Evolutionary conservation across 345 rosid species (phyloP), one percentile per base, ranked within the genome.

Genomic region (Citrus glauca): DNA sequence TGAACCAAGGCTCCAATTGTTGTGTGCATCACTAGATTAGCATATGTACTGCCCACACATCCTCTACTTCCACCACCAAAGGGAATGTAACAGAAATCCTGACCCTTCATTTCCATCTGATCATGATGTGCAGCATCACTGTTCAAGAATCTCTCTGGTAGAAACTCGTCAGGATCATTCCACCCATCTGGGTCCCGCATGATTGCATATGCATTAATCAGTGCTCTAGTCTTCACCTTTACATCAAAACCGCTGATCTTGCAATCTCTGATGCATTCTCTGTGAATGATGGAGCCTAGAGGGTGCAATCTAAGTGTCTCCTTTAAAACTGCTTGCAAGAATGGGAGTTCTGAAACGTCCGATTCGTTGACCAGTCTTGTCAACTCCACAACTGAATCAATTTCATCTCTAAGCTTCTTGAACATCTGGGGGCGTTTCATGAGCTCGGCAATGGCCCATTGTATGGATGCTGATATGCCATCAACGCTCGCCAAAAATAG

Each of bases 21-120:
- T 0, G 83, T 25, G 7, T 85, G 82, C 86, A 83, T 78, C 74
- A 85, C 78, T 14, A 67, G 20, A 55, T 69, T 28, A 3, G 87
- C 88, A 16, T 73, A 75, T 0, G 81, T 33, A 1, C 72, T 66
- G 10, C 86, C 88, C 0, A 83, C 60, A 48, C 89, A 87, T 1
- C 79, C 77, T 75, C 92, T 79, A 63, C 89, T 68, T 66, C 90
- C 92, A 2, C 86, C 74, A 27, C 91, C 91, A 30, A 84, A 87
- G 1, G 91, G 88, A 63, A 87, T 53, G 81, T 37, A 86, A 42
- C 77, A 66, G 61, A 78, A 86, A 37, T 85, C 78, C 24, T 73
- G 81, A 8, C 78, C 78, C 65, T 65, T 72, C 56, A 55, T 76
- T 66, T 74, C 80, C 80, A 50, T 50, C 27, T 77, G 19, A 19